These are phyloP conservation scores for Pyrenophora seminiperda DNA, from an alignment of 2,329 filamentous ascomycete genomes.

Conservation along the genomic window DNA sequence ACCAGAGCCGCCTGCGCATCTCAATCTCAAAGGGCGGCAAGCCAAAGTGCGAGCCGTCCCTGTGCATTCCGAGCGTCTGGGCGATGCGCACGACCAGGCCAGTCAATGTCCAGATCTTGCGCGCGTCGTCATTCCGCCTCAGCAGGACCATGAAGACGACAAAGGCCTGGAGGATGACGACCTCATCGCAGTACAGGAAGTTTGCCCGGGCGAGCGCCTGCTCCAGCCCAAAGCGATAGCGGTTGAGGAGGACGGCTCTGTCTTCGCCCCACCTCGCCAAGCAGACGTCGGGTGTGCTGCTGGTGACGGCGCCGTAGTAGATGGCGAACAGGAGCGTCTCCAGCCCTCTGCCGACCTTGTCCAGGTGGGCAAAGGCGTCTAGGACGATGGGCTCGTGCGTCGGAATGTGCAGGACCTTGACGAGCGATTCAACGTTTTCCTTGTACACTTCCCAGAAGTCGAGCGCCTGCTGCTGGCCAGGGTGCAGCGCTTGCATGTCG, in stretches of 20 bases:
- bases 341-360: conserved; percentile 61
- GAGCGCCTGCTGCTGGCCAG: conserved; percentile 65
- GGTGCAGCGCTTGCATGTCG: conserved; percentile 68
- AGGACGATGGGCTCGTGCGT: conserved; percentile 67
- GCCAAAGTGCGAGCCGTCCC: conserved; percentile 61
- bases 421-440: conserved; percentile 74
- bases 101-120: conserved; percentile 63
- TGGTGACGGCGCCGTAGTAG: conserved; percentile 64
- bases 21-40: conserved; percentile 65
- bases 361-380: conserved; percentile 63
- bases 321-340: conserved; percentile 67
- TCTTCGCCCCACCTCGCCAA: conserved; percentile 57
- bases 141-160: conserved; percentile 65
- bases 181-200: conserved; percentile 66
- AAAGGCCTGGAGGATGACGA: conserved; percentile 66
- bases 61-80: conserved; percentile 64
- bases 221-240: conserved; percentile 67
- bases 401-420: conserved; percentile 74
- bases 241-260: conserved; percentile 55
- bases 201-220: conserved; percentile 68
- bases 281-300: conserved; percentile 56
- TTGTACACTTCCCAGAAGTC: conserved; percentile 73
- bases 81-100: conserved; percentile 64
- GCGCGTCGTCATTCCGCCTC: conserved; percentile 57
- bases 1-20: conserved; percentile 65